Base-by-base conservation (phyloP, 202 grass and related monocot species). In the Zoysia matrella region DNA sequence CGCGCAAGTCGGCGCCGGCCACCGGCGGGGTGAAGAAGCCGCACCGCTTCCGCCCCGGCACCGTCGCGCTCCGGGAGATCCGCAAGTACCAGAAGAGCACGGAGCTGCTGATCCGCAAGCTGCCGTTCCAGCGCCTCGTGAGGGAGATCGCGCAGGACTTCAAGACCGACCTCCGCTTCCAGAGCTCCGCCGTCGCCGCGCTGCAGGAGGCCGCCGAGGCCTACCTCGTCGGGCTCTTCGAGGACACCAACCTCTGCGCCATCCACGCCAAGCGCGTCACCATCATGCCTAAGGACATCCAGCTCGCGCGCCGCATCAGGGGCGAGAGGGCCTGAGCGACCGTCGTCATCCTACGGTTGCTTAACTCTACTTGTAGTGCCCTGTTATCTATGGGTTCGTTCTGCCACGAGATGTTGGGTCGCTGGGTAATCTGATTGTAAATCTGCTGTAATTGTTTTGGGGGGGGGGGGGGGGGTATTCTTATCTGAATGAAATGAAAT, bases 251-350 rank as follows among this genome's bases (percentile, higher is more conserved):
- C 58, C 88, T 93, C 42, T 91, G 88, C 54, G 84, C 89, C 49
- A 97, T 97, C 83, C 94, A 97, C 44, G 89, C 94, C 82, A 97
- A 97, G 91, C 76, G 85, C 58, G 91, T 97, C 68, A 97, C 91
- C 46, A 94, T 97, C 73, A 97, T 97, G 94, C 89, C 87, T 45
- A 97, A 97, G 85, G 91, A 92, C 42, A 92, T 94, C 69, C 94
- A 97, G 80, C 87, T 94, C 53, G 87, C 87, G 0, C 88, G 91
- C n/a, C 85, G 89, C 63, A 94, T 94, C 83, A 67, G 94, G 8
- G 86, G 88, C 3, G 84, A 97, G 88, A 93, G 93, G 77, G 93
- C 88, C 66, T 97, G 74, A 81, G 3, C 16, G 60, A 61, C 5
- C 16, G 2, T 52, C 5, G 2, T 47, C 8, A 1, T 15, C 0